A percentile compares a stretch with the other conserved stretches of the same genome.
Evolutionary conservation across 164 flowering plant species (phyloP).

Genomic region (Houttuynia cordata): DNA sequence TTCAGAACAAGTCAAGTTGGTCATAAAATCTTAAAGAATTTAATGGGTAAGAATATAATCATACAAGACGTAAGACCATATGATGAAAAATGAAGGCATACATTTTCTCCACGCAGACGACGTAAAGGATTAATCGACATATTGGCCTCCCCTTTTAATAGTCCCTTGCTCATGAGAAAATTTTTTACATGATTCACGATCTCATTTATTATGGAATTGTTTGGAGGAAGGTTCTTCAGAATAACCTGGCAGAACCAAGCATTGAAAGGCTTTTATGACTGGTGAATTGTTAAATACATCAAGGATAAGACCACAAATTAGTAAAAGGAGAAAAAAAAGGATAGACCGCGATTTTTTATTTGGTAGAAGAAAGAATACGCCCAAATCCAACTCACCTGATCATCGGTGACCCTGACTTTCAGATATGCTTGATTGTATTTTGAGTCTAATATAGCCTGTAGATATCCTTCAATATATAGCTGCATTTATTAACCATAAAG

Average conservation of each 20-base stretch:
- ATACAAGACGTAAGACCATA: background rate
- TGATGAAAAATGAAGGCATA: slow-evolving; percentile 12
- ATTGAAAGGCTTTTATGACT: background rate
- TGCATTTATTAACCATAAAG: slow-evolving; percentile 23
- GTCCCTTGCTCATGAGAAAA: slow-evolving; percentile 64
- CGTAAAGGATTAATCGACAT: slow-evolving; percentile 4
- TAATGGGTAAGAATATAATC: background rate
- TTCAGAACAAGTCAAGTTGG: background rate
- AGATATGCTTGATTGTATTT: slow-evolving; percentile 87
- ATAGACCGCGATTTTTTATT: too few relatives aligned
- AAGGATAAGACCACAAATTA: too few relatives aligned
- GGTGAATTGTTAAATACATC: background rate
- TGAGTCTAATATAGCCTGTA: slow-evolving; percentile 92
- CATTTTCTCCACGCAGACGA: slow-evolving; percentile 14
- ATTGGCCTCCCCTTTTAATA: slow-evolving; percentile 31
- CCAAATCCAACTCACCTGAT: slow-evolving; percentile 38
- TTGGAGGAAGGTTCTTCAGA: slow-evolving; percentile 91
- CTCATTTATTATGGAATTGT: slow-evolving; percentile 69
- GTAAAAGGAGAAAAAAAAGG: background rate
- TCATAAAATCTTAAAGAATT: too few relatives aligned
- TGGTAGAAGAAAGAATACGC: too few relatives aligned
- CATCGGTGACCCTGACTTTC: slow-evolving; percentile 72
- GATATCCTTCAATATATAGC: slow-evolving; percentile 90
- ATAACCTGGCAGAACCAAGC: slow-evolving; percentile 39
- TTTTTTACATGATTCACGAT: slow-evolving; percentile 72